Base-by-base conservation (phyloP, 179 eudicot genomes). In the Gypsophila paniculata region DNA sequence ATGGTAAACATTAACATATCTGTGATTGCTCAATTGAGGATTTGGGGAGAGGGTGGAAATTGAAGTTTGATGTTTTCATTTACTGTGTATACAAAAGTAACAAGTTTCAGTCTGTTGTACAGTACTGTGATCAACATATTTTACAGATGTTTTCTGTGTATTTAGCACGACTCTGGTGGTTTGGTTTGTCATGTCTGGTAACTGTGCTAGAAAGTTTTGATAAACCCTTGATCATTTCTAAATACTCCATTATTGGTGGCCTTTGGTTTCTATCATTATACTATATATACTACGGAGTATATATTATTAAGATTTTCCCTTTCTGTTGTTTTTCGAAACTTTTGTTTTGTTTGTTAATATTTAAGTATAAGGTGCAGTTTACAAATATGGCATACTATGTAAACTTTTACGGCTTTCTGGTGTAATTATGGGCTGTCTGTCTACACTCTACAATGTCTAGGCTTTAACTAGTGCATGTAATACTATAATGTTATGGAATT, bases 91-190 rank as follows among this genome's bases (percentile, higher is more conserved):
- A 76, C 66, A 42, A 36, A 44, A 19, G 62, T 8, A 55, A 8
- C 54, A 15, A 65, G 75, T 26, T 22, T 38, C 66, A 54, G 61
- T 42, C 23, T 19, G 22, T 57, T 76, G 75, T 76, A 70, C 65
- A 76, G 66, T 34, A 18, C 19, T 17, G 52, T 23, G 69, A 34
- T 57, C 44, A 8, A 3, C 46, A 32, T 69, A 36, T 71, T 36
- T 71, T 48, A 11, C 75, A 71, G 75, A 51, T n/a, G 65, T 70
- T 26, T 65, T 36, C 29, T 15, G 55, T 42, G 73, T 51, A 34
- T 52, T 60, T 6, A 26, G 9, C 34, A 19, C 39, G 34, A 25
- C 38, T 60, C 57, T n/a, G 51, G 44, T 52, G 10, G 61, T 69
- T 61, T 42, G 46, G 15, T 68, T 49, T 49, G 73, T 21, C 68